A percentile compares a stretch with the other conserved stretches of the same genome.
Evolutionary conservation across 768 basidiomycete genomes (phyloP).

Genomic region (Brasilioporus rufonigricans): DNA sequence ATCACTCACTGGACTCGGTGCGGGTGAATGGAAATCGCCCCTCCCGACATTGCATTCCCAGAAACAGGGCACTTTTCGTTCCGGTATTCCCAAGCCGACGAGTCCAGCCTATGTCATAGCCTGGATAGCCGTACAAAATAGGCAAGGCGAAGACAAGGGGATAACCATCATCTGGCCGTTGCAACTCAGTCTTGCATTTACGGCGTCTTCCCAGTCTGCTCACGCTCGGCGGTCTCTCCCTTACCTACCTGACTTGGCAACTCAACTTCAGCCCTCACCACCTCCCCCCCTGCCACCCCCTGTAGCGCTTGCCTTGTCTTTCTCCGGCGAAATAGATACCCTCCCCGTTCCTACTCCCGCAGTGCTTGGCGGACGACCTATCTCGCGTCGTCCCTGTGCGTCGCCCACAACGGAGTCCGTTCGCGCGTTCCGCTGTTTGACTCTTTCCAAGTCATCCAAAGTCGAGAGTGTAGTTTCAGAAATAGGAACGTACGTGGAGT

Average conservation of each 20-base stretch:
- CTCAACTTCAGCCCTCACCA: conserved; percentile 57
- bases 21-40: conserved; percentile 45
- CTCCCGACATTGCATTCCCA: conserved; percentile 12
- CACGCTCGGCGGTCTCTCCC: conserved; percentile 45
- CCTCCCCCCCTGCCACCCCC: conserved; percentile 40
- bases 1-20: conserved; percentile 62
- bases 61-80: conserved; percentile 20
- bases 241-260: conserved; percentile 61
- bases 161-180: conserved; percentile 72
- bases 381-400: conserved; percentile 34
- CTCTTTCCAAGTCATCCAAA: conserved; percentile 49
- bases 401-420: conserved; percentile 38
- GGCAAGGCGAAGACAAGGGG: conserved; percentile 79
- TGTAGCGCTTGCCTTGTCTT: conserved; percentile 18
- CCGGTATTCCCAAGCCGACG: conserved; percentile 16
- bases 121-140: conserved; percentile 74
- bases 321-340: conserved; percentile 9
- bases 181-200: conserved; percentile 52
- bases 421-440: conserved; percentile 49
- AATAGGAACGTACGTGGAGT: conserved; percentile 70
- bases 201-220: conserved; percentile 32
- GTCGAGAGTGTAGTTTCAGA: conserved; percentile 55
- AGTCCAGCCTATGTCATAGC: conserved; percentile 54
- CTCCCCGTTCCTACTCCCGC: conserved; percentile 5
- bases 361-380: conserved; percentile 21